Conservation (phyloP, 106 monocot genomes). For the Dendrobium officinale region DNA sequence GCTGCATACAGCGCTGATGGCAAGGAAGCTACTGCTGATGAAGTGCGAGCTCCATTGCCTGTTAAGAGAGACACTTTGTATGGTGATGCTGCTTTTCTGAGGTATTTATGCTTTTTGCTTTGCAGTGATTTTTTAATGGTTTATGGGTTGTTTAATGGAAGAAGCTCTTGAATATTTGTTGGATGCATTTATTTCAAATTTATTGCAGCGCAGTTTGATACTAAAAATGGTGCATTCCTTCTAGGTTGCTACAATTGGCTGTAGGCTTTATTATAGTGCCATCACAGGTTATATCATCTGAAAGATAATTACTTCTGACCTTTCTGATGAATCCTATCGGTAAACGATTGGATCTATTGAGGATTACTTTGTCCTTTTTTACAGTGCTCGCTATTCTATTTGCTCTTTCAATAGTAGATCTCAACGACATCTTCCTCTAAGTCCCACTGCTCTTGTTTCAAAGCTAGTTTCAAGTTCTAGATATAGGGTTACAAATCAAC, state of each 20-base stretch:
- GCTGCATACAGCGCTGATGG: constrained; percentile 10
- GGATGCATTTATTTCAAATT: neutral
- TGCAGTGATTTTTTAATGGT: neutral
- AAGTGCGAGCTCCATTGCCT: constrained; percentile 63
- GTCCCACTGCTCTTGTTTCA: too few relatives aligned
- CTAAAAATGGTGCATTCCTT: neutral
- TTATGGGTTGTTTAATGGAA: neutral
- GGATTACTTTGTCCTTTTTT: too few relatives aligned
- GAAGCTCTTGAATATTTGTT: neutral
- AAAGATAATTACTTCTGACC: too few relatives aligned
- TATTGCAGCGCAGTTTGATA: neutral
- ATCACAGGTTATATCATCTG: too few relatives aligned
- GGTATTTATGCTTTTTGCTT: constrained; percentile 16
- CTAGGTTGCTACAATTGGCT: neutral
- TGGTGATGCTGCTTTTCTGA: constrained; percentile 33
- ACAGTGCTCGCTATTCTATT: too few relatives aligned
- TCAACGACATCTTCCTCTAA: too few relatives aligned
- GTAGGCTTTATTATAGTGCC: neutral
- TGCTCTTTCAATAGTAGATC: too few relatives aligned
- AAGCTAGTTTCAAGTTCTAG: too few relatives aligned
- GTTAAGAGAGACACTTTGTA: constrained; percentile 59
- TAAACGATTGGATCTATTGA: too few relatives aligned
- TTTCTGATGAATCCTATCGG: too few relatives aligned
- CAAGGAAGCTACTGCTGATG: constrained; percentile 30
- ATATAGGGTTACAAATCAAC: too few relatives aligned